Base-by-base conservation (phyloP, 106 monocot genomes). In the Dioscorea alata region DNA sequence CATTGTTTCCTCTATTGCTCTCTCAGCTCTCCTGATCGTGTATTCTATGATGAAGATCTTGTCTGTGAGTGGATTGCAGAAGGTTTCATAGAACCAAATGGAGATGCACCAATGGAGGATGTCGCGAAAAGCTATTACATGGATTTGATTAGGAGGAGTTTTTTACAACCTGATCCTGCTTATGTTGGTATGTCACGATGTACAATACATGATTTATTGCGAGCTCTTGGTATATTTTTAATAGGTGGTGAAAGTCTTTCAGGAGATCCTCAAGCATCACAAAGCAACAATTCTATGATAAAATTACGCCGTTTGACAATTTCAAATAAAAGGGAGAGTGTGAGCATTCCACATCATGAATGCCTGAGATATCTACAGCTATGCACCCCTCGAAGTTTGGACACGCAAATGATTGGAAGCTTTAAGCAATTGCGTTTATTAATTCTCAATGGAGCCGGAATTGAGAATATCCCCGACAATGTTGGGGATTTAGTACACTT, bases 1-100 rank as follows among this genome's bases (percentile, higher is more conserved):
- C 76, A 81, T 68, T 82, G 81, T 25, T 81, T 81, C 53, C 24
- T 76, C 1, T 81, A 56, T 22, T 82, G 48, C n/a, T 63, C 73
- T 6, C 23, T 77, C 0, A 73, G 53, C 12, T 74, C 70, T 12
- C 52, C 51, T 23, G 70, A 61, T 57, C 10, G 7, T 35, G 17
- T 4, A 1, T 13, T 77, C 0, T 6, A 4, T 12, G 4, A n/a
- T 0, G 12, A 53, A 4, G 12, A 31, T 28, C 53, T 77, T 8
- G 23, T 73, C 23, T 13, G 18, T 6, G 21, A 24, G 2, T 83
- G 83, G 83, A 60, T 74, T 6, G 70, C 78, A 17, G 78, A 83
- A 49, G 74, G 83, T 0, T 73, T 83, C 12, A 52, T 83, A 15
- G 17, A 78, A 20, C 23, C 24, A 22, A 32, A 48, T 23, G 71